Base-by-base conservation (phyloP, 768 basidiomycete species). In the Lactarius tabidus region DNA sequence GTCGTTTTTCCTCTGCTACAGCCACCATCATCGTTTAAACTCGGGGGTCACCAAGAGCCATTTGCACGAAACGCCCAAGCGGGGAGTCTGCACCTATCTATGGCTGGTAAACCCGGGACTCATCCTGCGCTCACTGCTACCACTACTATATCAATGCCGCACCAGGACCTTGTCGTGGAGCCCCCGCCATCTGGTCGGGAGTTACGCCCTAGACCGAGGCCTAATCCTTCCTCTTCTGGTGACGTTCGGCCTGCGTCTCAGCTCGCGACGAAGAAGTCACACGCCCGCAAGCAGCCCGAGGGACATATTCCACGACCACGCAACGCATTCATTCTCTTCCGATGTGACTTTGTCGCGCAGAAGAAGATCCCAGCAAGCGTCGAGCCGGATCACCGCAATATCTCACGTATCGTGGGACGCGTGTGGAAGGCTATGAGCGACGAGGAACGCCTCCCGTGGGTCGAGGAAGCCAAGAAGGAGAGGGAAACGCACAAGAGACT, bases 281-380 rank as follows among this genome's bases (percentile, higher is more conserved):
- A 84, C 68, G 78, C 81, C 1, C 76, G 79, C 48, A 81, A 80
- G 48, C 81, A 79, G 59, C 79, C 82, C 1, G 61, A 71, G 6
- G 81, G 77, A 6, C 89, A 90, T 71, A 82, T 90, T 43, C 86
- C 87, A 20, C 84, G 90, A 31, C 89, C 89, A 0, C 79, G 86
- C 18, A 91, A 91, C 73, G 86, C 89, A 0, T 92, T 92, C 75
- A 90, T 92, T 68, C 81, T 91, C 67, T 92, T 90, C 72, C 82
- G 90, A 48, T 88, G 84, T 72, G 84, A 90, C 72, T 85, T 89
- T 60, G 85, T 88, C 18, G 80, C 84, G 58, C 84, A 88, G 67
- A 80, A 84, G 60, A 80, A 84, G 66, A 78, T 83, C 55, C 84
- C 86, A 0, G 72, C 77, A 12, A 74, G 77, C 48, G 81, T 85